Evolutionary conservation across 2,329 filamentous ascomycete species (phyloP).

Genomic region (Hymenoscyphus infarciens): DNA sequence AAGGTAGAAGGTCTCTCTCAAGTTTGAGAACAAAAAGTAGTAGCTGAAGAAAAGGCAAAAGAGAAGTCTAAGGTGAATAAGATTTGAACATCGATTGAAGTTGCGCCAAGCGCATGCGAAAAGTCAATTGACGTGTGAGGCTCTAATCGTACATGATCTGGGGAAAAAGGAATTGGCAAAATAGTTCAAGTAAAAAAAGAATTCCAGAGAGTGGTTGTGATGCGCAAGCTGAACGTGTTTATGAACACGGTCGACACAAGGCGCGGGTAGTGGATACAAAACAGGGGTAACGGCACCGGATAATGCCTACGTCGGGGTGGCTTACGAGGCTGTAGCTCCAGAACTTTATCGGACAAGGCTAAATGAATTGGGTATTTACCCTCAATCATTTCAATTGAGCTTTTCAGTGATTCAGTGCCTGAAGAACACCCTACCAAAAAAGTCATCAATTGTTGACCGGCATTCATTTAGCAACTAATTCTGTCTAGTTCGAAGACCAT

Average conservation of each 20-base stretch:
- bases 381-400: too few relatives aligned
- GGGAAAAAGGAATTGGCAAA: slow-evolving; percentile 13
- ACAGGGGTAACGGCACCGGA: not conserved
- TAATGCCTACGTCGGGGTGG: slow-evolving; percentile 3
- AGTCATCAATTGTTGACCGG: too few relatives aligned
- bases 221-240: slow-evolving; percentile 6
- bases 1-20: not conserved
- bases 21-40: not conserved
- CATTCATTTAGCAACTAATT: too few relatives aligned
- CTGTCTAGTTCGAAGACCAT: too few relatives aligned
- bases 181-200: slow-evolving; percentile 1
- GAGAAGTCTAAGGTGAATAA: not conserved
- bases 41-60: not conserved
- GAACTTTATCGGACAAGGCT: not conserved
- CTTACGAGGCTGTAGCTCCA: slow-evolving; percentile 8
- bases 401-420: too few relatives aligned
- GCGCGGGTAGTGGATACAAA: slow-evolving; percentile 2
- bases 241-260: slow-evolving; percentile 27
- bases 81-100: not conserved
- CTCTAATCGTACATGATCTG: slow-evolving; percentile 9
- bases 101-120: not conserved
- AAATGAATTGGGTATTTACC: not conserved
- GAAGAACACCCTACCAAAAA: too few relatives aligned
- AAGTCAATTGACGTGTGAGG: slow-evolving; percentile 2
- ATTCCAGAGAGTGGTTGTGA: slow-evolving; percentile 1